phyloP scores from a whole-genome alignment of 1,284 basidiomycete species.

The Phaffia rhodozyma region DNA sequence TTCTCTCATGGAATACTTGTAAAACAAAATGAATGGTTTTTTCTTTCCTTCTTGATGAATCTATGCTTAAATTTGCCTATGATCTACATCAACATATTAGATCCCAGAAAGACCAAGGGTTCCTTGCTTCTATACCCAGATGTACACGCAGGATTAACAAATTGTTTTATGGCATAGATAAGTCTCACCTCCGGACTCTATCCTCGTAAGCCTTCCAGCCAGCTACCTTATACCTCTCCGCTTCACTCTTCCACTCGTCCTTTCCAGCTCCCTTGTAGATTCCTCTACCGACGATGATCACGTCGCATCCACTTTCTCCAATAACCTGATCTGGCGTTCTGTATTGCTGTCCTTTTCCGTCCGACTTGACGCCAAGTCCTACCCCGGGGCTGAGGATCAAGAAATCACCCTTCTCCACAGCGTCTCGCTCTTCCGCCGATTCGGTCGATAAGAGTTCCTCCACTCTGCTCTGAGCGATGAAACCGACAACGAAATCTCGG shows the following conservation, averaged over 20 bases:
- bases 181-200: conserved; percentile 21
- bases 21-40: too few species aligned
- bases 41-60: too few species aligned
- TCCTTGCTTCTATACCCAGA: too few species aligned
- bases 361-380: conserved; percentile 67
- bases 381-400: conserved; percentile 89
- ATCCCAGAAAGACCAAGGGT: too few species aligned
- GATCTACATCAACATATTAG: too few species aligned
- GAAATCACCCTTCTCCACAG: conserved; percentile 54
- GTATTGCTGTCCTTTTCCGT: conserved; percentile 93
- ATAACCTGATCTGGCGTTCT: conserved; percentile 81
- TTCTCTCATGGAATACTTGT: too few species aligned
- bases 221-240: conserved; percentile 67
- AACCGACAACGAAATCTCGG: conserved; percentile 82
- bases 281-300: conserved; percentile 95
- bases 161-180: too few species aligned
- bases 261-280: conserved; percentile 67
- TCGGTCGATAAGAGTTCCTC: conserved; percentile 40
- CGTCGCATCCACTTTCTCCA: conserved; percentile 74
- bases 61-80: too few species aligned
- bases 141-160: too few species aligned
- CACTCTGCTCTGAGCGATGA: conserved; percentile 81
- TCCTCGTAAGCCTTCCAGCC: conserved; percentile 87
- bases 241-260: conserved; percentile 52
- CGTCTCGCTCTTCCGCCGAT: conserved; percentile 20